A percentile compares a stretch with the other conserved stretches of the same genome.
These are phyloP conservation scores for Chaetomiaceae sp. DNA, from an alignment of 2,329 filamentous ascomycete genomes.

Conservation along the genomic window DNA sequence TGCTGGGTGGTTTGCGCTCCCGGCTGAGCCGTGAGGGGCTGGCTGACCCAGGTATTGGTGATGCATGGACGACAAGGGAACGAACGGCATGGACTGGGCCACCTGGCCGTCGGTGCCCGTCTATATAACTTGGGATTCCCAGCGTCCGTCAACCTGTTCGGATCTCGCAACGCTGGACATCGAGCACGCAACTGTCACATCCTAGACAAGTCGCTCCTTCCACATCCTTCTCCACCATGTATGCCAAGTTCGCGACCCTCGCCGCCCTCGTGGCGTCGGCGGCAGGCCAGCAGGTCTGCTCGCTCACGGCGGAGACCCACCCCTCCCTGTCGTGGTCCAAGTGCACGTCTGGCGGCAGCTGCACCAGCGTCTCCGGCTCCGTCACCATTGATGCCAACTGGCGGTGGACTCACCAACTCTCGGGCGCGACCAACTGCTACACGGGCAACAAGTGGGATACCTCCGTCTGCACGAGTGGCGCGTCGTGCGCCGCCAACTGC, in stretches of 20 bases:
- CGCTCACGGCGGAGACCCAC: conserved; percentile 42
- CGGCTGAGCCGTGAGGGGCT: conserved; percentile 15
- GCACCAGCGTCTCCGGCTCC: conserved; percentile 42
- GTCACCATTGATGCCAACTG: conserved; percentile 56
- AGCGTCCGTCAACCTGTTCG: conserved; percentile 4
- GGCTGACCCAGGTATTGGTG: not conserved
- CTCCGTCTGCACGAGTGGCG: conserved; percentile 35
- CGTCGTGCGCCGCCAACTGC: conserved; percentile 43
- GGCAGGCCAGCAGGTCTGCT: conserved; percentile 47
- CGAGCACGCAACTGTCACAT: conserved; percentile 17
- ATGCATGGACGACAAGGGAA: no score
- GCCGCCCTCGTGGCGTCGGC: conserved; percentile 38
- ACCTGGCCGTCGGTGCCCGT: not conserved
- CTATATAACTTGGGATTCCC: conserved; percentile 19
- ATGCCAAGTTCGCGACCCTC: conserved; percentile 30
- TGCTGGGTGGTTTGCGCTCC: conserved; percentile 11
- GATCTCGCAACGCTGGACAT: conserved; percentile 17
- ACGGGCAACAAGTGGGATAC: conserved; percentile 45
- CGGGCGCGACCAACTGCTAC: conserved; percentile 50
- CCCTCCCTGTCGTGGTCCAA: conserved; percentile 47
- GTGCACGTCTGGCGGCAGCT: conserved; percentile 46
- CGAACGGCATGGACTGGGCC: no score
- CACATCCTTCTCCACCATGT: conserved; percentile 21
- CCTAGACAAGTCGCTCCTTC: conserved; percentile 9
- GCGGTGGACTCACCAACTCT: conserved; percentile 50